Evolutionary conservation across 2,329 filamentous ascomycete species (phyloP), one percentile per base, ranked within the genome.

Genomic region (Penicillium sp.): DNA sequence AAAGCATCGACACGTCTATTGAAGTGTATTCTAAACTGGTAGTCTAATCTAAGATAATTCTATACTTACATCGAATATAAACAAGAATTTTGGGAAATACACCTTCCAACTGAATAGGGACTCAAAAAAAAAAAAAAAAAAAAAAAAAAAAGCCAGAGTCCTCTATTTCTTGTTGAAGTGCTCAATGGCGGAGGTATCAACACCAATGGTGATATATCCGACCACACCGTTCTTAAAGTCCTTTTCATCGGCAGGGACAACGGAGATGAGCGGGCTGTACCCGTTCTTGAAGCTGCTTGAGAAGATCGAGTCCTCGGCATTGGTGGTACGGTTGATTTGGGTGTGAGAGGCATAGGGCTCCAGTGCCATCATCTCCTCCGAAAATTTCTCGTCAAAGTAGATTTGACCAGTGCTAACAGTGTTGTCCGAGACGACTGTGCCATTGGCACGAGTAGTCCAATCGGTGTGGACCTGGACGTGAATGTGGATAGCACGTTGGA

Each of bases 391-490:
- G 16, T 65, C 62, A 9, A 73, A 66, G 55, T 65, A 73, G 7
- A 74, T 33, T 53, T 74, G 71, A 6, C 71, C 71, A 1, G 68
- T 71, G 36, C 62, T 67, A 21, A 71, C 66, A 1, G 64, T 65
- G 31, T 68, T 60, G 3, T 66, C 55, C 9, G 58, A 34, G 9
- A 59, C 64, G 3, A 72, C 67, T 1, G 69, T 71, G 39, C 65
- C 56, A 43, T 72, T 66, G 5, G 23, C 53, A 5, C 55, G 59
- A 11, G 71, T n/a, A 2, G 51, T 49, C 60, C 59, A 65, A 52
- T 67, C 61, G 39, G 59, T 67, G 45, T 81, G 77, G 1, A 75
- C 71, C 55, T 78, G 70, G 42, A 79, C 67, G 60, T 82, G 79
- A 57, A 79, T 78, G 65, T 81, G 80, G 13, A 69, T 71, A 1